Percentiles rank a stretch among this genome's conserved stretches.
phyloP scores from a whole-genome alignment of 371 early-diverging fungal species.

The Mucor circinelloides region DNA sequence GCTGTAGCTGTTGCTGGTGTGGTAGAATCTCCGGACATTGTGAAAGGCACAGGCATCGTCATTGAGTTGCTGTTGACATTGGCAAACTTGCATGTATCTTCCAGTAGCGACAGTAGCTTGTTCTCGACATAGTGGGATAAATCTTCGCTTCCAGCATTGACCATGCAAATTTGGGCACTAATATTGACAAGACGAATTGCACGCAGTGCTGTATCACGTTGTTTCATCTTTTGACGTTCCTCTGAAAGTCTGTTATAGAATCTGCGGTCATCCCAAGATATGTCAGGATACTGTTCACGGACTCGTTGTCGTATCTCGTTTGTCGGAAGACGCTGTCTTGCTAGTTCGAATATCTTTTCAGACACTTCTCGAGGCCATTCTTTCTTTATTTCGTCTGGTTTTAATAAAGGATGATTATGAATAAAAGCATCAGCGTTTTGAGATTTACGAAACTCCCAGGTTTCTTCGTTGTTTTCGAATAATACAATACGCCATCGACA shows the following conservation, averaged over 20 bases:
- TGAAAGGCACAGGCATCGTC: slow-evolving; percentile 6
- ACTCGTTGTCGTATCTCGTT: slow-evolving; percentile 60
- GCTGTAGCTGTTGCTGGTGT: neutral
- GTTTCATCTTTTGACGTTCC: slow-evolving; percentile 62
- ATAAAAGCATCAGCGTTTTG: slow-evolving; percentile 59
- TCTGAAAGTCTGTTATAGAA: slow-evolving; percentile 67
- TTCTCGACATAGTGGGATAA: slow-evolving; percentile 51
- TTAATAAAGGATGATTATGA: slow-evolving; percentile 62
- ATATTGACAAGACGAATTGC: slow-evolving; percentile 45
- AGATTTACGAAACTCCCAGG: slow-evolving; percentile 65
- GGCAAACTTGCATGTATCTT: slow-evolving; percentile 40
- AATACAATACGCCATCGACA: slow-evolving; percentile 68
- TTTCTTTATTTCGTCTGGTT: slow-evolving; percentile 64
- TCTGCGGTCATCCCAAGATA: slow-evolving; percentile 66
- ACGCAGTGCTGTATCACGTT: slow-evolving; percentile 53
- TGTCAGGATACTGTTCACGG: slow-evolving; percentile 53
- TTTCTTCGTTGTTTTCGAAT: slow-evolving; percentile 50
- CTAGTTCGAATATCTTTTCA: slow-evolving; percentile 58
- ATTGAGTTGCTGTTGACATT: slow-evolving; percentile 20
- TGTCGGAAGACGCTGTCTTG: slow-evolving; percentile 55
- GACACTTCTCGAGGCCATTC: slow-evolving; percentile 63
- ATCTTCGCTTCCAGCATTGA: slow-evolving; percentile 49
- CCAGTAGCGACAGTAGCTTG: slow-evolving; percentile 41
- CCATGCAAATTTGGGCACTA: slow-evolving; percentile 42
- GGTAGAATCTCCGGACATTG: neutral